Evolutionary conservation across 371 early-diverging fungal genomes (phyloP).

Genomic region (Vairimorpha necatrix): DNA sequence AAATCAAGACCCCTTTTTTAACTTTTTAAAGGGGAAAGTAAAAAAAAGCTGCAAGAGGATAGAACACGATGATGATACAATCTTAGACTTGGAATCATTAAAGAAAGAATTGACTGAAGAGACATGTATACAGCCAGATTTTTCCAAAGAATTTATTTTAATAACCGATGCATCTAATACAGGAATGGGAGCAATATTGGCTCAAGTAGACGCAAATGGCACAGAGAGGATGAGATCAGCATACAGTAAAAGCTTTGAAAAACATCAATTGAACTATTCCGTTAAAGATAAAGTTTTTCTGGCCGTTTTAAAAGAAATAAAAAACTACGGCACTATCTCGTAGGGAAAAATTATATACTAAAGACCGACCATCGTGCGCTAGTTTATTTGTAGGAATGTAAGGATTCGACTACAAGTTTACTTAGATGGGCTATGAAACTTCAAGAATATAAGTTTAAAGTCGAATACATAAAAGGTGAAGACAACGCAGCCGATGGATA

Average conservation of each 20-base stretch:
- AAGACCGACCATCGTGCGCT: conserved; percentile 3
- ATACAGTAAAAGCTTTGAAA: neutral
- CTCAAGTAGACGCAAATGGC: conserved; percentile 11
- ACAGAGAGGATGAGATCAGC: neutral
- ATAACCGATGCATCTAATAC: conserved; percentile 43
- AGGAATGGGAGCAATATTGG: conserved; percentile 21
- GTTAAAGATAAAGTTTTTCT: conserved; percentile 5
- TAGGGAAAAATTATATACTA: neutral
- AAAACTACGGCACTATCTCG: neutral
- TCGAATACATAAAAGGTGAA: conserved; percentile 26
- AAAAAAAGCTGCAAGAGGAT: neutral
- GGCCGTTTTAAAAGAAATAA: neutral
- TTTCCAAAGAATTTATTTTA: conserved; percentile 32
- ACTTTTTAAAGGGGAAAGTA: neutral
- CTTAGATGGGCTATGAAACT: neutral
- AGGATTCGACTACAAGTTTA: neutral
- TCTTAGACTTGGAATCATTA: neutral
- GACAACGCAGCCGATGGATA: conserved; percentile 20
- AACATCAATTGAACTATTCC: conserved; percentile 13
- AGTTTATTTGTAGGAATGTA: neutral
- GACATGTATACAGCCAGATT: conserved; percentile 18
- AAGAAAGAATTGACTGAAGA: neutral
- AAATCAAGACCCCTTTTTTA: neutral
- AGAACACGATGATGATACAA: neutral
- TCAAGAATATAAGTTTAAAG: neutral